Percentiles rank a stretch among this genome's conserved stretches.
Evolutionary conservation across 164 flowering plant genomes (phyloP).

Genomic region (Nymphaea colorata): DNA sequence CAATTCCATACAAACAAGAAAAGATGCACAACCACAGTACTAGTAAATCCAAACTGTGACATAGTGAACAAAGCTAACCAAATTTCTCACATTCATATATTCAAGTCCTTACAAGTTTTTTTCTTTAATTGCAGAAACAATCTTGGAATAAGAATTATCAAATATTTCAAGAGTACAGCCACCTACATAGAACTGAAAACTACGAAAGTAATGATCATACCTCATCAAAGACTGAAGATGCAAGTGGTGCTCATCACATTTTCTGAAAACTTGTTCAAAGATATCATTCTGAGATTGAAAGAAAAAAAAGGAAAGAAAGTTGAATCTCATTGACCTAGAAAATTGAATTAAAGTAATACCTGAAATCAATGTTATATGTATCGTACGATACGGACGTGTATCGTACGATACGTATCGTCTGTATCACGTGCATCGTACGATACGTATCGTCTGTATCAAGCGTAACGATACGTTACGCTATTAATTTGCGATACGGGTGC

Average conservation of each 20-base stretch:
- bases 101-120: no score
- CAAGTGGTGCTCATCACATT: constrained; percentile 52
- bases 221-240: constrained; percentile 66
- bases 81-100: no score
- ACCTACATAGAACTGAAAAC: not conserved
- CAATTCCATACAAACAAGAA: not conserved
- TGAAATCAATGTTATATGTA: no score
- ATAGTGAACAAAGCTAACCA: not conserved
- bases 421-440: no score
- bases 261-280: constrained; percentile 57
- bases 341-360: not conserved
- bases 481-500: no score
- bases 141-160: not conserved
- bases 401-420: no score
- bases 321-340: not conserved
- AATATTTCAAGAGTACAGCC: not conserved
- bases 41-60: not conserved
- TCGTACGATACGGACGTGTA: no score
- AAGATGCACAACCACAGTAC: not conserved
- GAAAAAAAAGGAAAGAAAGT: constrained; percentile 2
- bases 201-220: constrained; percentile 16
- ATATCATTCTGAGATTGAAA: constrained; percentile 28
- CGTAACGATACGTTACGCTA: no score
- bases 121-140: not conserved
- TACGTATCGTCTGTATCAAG: no score